Evolutionary conservation across 164 flowering plant genomes (phyloP).

Genomic region (Vitis rotundifolia): DNA sequence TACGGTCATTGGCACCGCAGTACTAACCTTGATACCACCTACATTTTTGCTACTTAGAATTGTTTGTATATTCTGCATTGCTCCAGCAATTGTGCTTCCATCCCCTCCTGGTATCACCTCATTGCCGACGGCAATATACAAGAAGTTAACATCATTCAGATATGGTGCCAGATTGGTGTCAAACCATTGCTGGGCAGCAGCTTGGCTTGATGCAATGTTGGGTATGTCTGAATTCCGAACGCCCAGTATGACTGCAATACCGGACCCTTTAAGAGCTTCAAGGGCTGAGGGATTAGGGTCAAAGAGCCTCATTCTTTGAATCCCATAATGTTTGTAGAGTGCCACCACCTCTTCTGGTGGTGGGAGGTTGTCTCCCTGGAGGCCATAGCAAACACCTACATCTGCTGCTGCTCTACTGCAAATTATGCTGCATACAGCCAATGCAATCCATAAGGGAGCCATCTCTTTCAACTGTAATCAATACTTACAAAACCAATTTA

Average conservation of each 20-base stretch:
- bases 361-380: constrained; percentile 24
- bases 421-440: no score
- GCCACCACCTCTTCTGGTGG: constrained; percentile 13
- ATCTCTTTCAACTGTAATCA: no score
- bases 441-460: no score
- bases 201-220: constrained; percentile 14
- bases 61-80: constrained; percentile 4
- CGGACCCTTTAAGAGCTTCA: constrained; percentile 12
- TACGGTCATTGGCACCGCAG: constrained; percentile 21
- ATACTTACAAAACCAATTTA: no score
- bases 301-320: constrained; percentile 16
- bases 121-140: constrained; percentile 21
- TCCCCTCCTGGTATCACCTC: constrained; percentile 20
- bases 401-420: not conserved
- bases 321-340: constrained; percentile 14
- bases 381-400: constrained; percentile 29
- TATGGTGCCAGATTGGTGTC: constrained; percentile 23
- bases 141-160: constrained; percentile 3
- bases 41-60: not conserved
- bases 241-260: constrained; percentile 20
- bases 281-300: constrained; percentile 18
- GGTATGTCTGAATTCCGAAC: constrained; percentile 27
- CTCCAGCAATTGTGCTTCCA: not conserved
- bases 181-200: constrained; percentile 16
- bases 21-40: constrained; percentile 29